Evolutionary conservation across 257 asterid genomes (phyloP).

Genomic region (Nicotiana knightiana): DNA sequence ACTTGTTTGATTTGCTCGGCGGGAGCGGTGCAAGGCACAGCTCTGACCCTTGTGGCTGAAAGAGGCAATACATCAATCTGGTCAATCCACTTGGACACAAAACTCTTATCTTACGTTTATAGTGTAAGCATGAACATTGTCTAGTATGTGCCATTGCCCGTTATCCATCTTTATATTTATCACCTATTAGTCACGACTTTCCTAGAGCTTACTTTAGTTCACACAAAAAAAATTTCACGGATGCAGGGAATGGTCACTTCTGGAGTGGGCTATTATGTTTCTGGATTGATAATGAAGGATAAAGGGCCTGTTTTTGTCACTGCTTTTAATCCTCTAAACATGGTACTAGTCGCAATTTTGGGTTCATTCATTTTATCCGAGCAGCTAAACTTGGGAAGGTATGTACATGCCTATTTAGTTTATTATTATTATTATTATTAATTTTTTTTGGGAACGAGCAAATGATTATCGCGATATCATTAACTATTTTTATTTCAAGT

Average conservation of each 20-base stretch:
- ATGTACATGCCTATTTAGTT: background rate
- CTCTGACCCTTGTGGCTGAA: conserved; percentile 40
- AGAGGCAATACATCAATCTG: conserved; percentile 35
- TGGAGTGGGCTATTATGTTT: conserved; percentile 37
- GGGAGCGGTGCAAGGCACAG: conserved; percentile 50
- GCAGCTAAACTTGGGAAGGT: conserved; percentile 50
- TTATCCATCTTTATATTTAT: background rate
- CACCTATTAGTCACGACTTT: too few relatives aligned
- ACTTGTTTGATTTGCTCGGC: conserved; percentile 35
- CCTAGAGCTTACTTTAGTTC: background rate
- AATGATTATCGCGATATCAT: background rate
- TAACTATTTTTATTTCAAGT: background rate
- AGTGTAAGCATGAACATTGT: conserved; percentile 25
- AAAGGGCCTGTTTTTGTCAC: conserved; percentile 58
- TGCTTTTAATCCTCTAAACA: conserved; percentile 43
- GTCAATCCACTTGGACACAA: conserved; percentile 47
- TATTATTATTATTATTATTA: background rate
- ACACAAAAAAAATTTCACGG: background rate
- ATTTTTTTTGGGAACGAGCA: background rate
- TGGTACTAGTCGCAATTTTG: conserved; percentile 48
- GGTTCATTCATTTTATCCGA: conserved; percentile 47
- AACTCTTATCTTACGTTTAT: conserved; percentile 36
- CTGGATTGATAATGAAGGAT: conserved; percentile 41
- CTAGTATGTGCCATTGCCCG: too few relatives aligned
- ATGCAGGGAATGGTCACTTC: conserved; percentile 44